Evolutionary conservation across 2,329 filamentous ascomycete genomes (phyloP), one percentile per base, ranked within the genome.

Genomic region (Claviceps maximensis): DNA sequence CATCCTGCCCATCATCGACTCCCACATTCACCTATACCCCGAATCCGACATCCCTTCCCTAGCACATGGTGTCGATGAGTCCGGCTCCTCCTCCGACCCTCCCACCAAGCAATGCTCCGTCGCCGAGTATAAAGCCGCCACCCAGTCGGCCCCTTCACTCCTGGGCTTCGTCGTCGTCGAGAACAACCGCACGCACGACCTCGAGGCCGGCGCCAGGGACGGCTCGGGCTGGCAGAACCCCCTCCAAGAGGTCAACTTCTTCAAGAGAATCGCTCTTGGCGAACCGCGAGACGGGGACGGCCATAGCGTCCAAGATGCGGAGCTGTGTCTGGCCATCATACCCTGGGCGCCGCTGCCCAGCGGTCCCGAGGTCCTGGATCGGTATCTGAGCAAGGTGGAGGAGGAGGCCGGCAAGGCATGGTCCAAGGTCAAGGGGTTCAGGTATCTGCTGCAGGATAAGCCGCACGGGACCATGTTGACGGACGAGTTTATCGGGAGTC

Each of bases 21-120:
- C 88, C 41, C 91, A 96, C 74, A 85, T 96, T 69, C 90, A 96
- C 71, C 82, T 96, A 63, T 95, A 82, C 74, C 86, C 88, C 46
- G 68, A 73, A 47, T 77, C 78, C 51, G 86, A 91, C 61, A 64
- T 86, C 51, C 64, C 75, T 52, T 77, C 79, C 41, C 79, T 94
- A 57, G 71, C 33, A 4, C 33, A 79, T 54, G 95, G 89, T 89
- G 79, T 80, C 70, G 76, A 67, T 3, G 70, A 79, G 5, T 70
- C 74, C 47, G 69, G 76, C 62, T 74, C 80, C 5, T 74, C 94
- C 5, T 70, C 74, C 47, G 69, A 76, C 62, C 74, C 80, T 4
- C 74, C 94, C 50, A 74, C 78, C 49, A 76, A 76, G 50, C 80
- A 83, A 58, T 80, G 83, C 66, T 83, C 84, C 1, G 62, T 87